Conservation (phyloP, 345 rosid species). For the Salix exigua region DNA sequence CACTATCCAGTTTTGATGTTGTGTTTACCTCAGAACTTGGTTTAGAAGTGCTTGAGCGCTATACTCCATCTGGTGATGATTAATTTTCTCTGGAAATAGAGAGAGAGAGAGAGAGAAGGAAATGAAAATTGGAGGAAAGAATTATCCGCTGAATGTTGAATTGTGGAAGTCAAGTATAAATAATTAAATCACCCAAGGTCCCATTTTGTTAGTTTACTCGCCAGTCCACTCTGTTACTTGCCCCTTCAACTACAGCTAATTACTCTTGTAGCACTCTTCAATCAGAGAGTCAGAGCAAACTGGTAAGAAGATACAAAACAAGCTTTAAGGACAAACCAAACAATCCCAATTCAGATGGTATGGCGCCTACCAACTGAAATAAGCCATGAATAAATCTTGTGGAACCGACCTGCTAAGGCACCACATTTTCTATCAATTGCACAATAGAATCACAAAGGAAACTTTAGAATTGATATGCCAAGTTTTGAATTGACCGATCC, state of each 20-base stretch:
- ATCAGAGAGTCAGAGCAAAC: not conserved
- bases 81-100: conserved; percentile 39
- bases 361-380: not conserved
- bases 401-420: not conserved
- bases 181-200: not conserved
- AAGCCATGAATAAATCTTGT: not conserved
- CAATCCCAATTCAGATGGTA: not conserved
- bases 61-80: conserved; percentile 38
- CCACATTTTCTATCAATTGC: not conserved
- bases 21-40: conserved; percentile 25
- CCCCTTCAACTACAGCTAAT: not conserved
- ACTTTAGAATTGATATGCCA: not conserved
- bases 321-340: not conserved
- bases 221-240: not conserved
- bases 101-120: not conserved
- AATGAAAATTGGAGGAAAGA: not conserved
- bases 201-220: not conserved
- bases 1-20: conserved; percentile 43
- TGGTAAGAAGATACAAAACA: not conserved
- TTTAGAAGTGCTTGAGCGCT: conserved; percentile 27
- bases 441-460: not conserved
- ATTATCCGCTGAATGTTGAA: not conserved
- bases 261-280: not conserved
- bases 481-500: not conserved
- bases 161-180: not conserved